Evolutionary conservation across 192 early-diverging fungal genomes (phyloP), one percentile per base, ranked within the genome.

Genomic region (Mortierella hygrophila): DNA sequence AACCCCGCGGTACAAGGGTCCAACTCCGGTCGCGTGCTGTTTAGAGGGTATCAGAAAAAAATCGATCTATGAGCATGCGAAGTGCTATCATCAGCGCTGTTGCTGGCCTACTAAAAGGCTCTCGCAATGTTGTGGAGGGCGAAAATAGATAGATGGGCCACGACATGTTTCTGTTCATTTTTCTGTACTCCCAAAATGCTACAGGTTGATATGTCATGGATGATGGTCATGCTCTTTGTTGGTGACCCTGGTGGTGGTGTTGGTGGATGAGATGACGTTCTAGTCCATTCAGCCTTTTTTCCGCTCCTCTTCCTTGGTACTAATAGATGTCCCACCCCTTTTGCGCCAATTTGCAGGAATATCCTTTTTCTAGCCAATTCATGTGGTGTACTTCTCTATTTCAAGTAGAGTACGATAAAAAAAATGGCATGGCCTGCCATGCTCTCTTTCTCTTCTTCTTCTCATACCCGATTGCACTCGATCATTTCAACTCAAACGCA

Each of bases 11-110:
- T 29, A 65, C 60, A 65, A 65, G 60, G 60, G 60, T 65, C 60
- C 60, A 65, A 65, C 60, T 65, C 60, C 60, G 60, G 60, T 65
- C 60, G 60, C 60, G 60, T 65, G 60, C n/a, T 26, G 60, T 29
- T 32, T 52, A 23, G 6, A 52, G n/a, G n/a, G n/a, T n/a, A n/a
- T n/a, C 11, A 54, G 23, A 54, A 54, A 26, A 26, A 63, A 11
- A 65, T 65, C 29, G 60, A 65, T 65, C 29, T 35, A 65, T 10
- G 11, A 32, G 26, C 35, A 32, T 65, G 29, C 21, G 16, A 5
- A 20, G 49, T 52, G 49, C 49, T 52, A 16, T 52, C 49, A 52
- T 65, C 60, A 65, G 32, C 60, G 60, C 60, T 65, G 55, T 35
- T 29, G 60, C 60, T 65, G 55, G 10, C 9, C 60, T 29, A 65